A percentile compares a stretch with the other conserved stretches of the same genome.
phyloP scores from a whole-genome alignment of 208 protist genomes.

The Leishmania turanica region DNA sequence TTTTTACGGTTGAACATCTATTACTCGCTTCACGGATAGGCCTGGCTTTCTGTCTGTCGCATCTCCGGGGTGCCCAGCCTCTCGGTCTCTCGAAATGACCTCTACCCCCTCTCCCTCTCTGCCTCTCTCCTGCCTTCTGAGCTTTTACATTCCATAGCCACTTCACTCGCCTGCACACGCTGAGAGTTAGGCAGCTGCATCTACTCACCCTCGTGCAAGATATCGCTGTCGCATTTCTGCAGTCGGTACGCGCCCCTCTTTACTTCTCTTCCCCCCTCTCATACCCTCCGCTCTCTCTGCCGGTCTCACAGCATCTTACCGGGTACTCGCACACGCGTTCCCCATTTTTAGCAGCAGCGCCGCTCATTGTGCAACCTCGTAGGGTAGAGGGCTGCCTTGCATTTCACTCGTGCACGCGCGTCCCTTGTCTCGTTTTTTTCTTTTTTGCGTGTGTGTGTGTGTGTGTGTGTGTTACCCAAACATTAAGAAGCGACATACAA shows the following conservation, averaged over 20 bases:
- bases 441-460: not conserved
- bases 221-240: not conserved
- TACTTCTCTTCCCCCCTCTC: not conserved
- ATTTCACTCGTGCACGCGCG: not conserved
- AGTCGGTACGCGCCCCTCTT: not conserved
- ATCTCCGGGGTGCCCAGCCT: not conserved
- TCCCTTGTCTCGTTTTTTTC: not conserved
- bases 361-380: not conserved
- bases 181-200: not conserved
- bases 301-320: not conserved
- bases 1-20: not conserved
- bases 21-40: not conserved
- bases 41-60: not conserved
- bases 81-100: not conserved
- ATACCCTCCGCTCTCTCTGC: not conserved
- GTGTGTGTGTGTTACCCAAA: not conserved
- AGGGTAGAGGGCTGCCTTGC: not conserved
- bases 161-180: not conserved
- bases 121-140: not conserved
- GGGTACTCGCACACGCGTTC: not conserved
- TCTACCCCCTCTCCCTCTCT: not conserved
- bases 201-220: not conserved
- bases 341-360: not conserved
- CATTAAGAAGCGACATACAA: not conserved
- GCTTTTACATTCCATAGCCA: not conserved